A percentile compares a stretch with the other conserved stretches of the same genome.
Evolutionary conservation across 345 rosid species (phyloP).

Genomic region (Stellera chamaejasme): DNA sequence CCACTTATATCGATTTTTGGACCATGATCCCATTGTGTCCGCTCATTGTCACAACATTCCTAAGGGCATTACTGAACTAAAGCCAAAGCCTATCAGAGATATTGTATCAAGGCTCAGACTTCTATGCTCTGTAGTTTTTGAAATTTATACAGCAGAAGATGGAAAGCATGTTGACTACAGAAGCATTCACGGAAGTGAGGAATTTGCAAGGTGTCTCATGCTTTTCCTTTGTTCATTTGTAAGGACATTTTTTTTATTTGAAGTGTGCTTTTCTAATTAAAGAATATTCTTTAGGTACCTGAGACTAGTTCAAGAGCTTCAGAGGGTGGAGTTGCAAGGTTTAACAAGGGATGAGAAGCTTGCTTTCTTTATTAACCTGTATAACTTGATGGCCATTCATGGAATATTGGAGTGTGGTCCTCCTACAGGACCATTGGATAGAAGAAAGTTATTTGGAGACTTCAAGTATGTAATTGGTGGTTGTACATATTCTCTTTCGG

Average conservation of each 20-base stretch:
- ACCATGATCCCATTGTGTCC: slow-evolving; percentile 61
- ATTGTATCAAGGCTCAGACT: slow-evolving; percentile 65
- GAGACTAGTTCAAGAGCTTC: slow-evolving; percentile 74
- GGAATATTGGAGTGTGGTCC: slow-evolving; percentile 63
- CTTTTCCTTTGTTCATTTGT: slow-evolving; percentile 1
- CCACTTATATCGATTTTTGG: slow-evolving; percentile 74
- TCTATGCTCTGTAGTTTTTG: slow-evolving; percentile 54
- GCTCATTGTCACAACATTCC: slow-evolving; percentile 81
- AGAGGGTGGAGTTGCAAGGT: slow-evolving; percentile 59
- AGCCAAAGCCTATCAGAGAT: slow-evolving; percentile 61
- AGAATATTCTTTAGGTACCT: slow-evolving; percentile 40
- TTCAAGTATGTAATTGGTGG: slow-evolving; percentile 80
- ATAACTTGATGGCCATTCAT: slow-evolving; percentile 88
- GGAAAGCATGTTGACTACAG: slow-evolving; percentile 82
- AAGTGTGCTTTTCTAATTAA: slow-evolving; percentile 5
- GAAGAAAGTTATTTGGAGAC: slow-evolving; percentile 63
- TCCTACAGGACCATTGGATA: slow-evolving; percentile 65
- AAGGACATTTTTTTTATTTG: background rate
- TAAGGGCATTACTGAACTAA: slow-evolving; percentile 63
- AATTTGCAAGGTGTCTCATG: slow-evolving; percentile 65
- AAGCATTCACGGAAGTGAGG: slow-evolving; percentile 92
- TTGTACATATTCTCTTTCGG: slow-evolving; percentile 62
- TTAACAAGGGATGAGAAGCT: slow-evolving; percentile 71
- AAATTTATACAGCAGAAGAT: slow-evolving; percentile 67
- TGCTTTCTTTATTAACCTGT: slow-evolving; percentile 76